Base-by-base conservation (phyloP, 495 filamentous ascomycete species). In the Penicillium atrosanguineum region DNA sequence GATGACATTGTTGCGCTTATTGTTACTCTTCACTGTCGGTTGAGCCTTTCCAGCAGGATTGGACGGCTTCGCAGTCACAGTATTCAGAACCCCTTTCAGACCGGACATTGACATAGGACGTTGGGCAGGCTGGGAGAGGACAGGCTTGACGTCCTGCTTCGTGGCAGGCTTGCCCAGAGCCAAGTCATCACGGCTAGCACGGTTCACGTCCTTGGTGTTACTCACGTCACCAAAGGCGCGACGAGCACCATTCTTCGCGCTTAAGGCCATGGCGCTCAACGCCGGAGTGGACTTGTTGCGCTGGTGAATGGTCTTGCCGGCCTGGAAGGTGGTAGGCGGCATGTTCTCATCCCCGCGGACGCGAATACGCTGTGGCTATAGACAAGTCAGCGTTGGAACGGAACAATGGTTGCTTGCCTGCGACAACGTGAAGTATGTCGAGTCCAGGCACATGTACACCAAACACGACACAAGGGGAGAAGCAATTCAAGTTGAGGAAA, bases 151-250 rank as follows among this genome's bases (percentile, higher is more conserved):
- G 16, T 83, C 79, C 28, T 61, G 47, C 50, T 67, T 31, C 2
- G 53, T 25, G n/a, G 61, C 64, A 16, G 75, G 67, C 55, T 82
- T 88, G 43, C 67, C 76, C 48, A 80, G 55, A 20, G 67, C 68
- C 18, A 72, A 73, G 55, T 85, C 84, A 64, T 83, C 83, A 28
- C 76, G 74, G 46, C 67, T 79, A 50, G 70, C 72, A 26, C 62
- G 74, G 12, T 77, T 59, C 21, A 72, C 60, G 59, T 84, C 86
- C 26, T 74, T 67, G 15, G 78, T 87, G 64, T 90, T 91, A 78
- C 85, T 93, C 34, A 91, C 77, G 63, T 96, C 91, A 15, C 81
- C 87, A 68, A 94, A 90, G 15, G 83, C 85, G 53, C 90, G 83
- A 72, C 90, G 90, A 21, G 85, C 75, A 38, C 78, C 81, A 46